Base-by-base conservation (phyloP, 441 rosid genomes). In the Lepidium campestre region DNA sequence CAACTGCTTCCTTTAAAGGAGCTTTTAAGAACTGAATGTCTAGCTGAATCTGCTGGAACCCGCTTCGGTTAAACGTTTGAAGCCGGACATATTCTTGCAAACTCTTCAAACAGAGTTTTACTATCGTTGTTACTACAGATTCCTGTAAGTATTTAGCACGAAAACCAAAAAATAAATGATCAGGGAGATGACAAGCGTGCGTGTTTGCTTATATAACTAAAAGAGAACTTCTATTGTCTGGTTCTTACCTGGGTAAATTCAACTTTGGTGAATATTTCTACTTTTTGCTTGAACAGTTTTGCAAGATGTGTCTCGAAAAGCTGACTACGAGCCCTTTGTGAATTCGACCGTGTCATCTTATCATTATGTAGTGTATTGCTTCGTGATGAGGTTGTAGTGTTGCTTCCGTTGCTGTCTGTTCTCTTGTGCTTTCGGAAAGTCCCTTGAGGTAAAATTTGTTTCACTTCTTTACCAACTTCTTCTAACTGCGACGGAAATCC, bases 271-370 rank as follows among this genome's bases (percentile, higher is more conserved):
- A 95, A 91, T 62, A 95, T 91, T 73, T 95, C 98, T 56, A 95
- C 86, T 83, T 95, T 95, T 75, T 95, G 97, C 83, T 95, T 95
- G 75, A 95, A 95, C 78, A 95, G 83, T 82, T 95, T 95, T 13
- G 99, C 98, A 29, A 95, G 90, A 84, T 95, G 99, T 52, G 97
- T 95, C 81, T 95, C 99, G 66, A 95, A 78, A 71, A 95, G 95
- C 84, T 95, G 99, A 69, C 98, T 91, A 84, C 93, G 81, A 46
- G 89, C 98, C 76, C 82, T 81, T 45, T 88, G 92, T 49, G 90
- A 89, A 68, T 82, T 86, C 34, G 93, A 77, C 34, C 95, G 84
- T 62, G 65, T 71, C 75, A 86, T 68, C 78, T 72, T 88, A 78
- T 94, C 98, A 66, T 86, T 96, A 62, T 89, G 83, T 53, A 95